A percentile compares a stretch with the other conserved stretches of the same genome.
Conservation (phyloP, 345 rosid genomes). For the Populus nigra region DNA sequence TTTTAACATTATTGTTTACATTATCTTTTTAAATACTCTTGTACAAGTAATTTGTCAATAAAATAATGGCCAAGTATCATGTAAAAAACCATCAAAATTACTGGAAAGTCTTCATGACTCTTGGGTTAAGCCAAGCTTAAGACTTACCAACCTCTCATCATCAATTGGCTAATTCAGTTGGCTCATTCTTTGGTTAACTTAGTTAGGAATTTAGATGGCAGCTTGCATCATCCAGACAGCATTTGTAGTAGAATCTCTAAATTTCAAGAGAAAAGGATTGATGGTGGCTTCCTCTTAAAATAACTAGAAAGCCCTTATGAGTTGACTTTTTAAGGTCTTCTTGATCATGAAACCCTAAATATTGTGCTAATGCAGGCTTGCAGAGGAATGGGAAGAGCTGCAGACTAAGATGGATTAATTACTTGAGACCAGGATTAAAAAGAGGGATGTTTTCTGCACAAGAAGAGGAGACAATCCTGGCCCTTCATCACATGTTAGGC, state of each 20-base stretch:
- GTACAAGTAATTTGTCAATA: not conserved
- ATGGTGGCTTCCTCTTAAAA: not conserved
- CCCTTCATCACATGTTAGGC: conserved; percentile 69
- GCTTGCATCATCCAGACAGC: not conserved
- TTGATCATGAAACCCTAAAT: not conserved
- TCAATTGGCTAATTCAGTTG: not conserved
- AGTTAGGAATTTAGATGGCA: not conserved
- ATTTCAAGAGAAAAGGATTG: not conserved
- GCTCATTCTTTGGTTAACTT: not conserved
- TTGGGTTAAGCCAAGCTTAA: not conserved
- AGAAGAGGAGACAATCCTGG: conserved; percentile 69
- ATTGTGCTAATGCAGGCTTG: conserved; percentile 46
- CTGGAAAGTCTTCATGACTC: not conserved
- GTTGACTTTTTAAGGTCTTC: not conserved
- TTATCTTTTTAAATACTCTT: too few species aligned
- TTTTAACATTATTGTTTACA: not conserved
- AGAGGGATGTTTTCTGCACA: conserved; percentile 53
- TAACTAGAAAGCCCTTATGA: conserved; percentile 25
- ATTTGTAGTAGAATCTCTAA: not conserved
- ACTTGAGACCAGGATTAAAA: conserved; percentile 83
- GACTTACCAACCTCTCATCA: not conserved
- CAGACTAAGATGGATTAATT: conserved; percentile 92
- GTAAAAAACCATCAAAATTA: not conserved
- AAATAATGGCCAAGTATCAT: not conserved
- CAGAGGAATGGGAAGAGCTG: conserved; percentile 95